A percentile compares a stretch with the other conserved stretches of the same genome.
phyloP scores from a whole-genome alignment of 768 basidiomycete species.

The Amanita brunnescens region DNA sequence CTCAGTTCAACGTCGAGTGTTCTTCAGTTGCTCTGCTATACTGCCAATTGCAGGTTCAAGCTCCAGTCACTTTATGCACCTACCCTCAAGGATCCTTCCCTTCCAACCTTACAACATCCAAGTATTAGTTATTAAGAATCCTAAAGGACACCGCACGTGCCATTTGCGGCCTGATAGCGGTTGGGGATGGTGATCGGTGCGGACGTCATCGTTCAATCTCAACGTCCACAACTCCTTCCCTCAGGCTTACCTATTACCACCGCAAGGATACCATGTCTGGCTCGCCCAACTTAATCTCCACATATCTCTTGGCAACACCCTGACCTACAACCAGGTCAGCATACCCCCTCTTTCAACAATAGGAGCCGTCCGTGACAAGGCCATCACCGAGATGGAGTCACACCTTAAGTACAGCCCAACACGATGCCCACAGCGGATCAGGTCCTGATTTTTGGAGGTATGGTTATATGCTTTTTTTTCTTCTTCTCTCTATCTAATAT shows the following conservation, averaged over 20 bases:
- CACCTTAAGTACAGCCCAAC: neutral
- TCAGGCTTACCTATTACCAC: no score
- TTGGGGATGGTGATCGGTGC: no score
- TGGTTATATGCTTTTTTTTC: no score
- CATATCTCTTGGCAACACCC: neutral
- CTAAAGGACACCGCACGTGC: neutral
- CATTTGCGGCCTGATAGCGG: neutral
- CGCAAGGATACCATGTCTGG: neutral
- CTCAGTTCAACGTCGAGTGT: neutral
- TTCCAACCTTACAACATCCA: conserved; percentile 29
- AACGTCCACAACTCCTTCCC: no score
- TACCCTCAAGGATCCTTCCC: conserved; percentile 38
- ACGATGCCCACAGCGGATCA: neutral
- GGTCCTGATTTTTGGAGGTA: no score
- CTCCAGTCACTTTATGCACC: conserved; percentile 19
- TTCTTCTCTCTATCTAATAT: no score
- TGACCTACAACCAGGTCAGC: neutral
- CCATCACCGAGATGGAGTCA: neutral
- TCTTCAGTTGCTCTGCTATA: conserved; percentile 21
- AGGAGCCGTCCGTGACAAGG: conserved; percentile 1
- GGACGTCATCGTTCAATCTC: no score
- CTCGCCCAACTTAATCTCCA: neutral
- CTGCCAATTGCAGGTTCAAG: conserved; percentile 54
- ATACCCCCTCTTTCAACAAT: neutral
- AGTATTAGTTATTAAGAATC: neutral